Evolutionary conservation across 108 stramenopile species (phyloP), one percentile per base, ranked within the genome.

Genomic region (Epithemia pelagica): DNA sequence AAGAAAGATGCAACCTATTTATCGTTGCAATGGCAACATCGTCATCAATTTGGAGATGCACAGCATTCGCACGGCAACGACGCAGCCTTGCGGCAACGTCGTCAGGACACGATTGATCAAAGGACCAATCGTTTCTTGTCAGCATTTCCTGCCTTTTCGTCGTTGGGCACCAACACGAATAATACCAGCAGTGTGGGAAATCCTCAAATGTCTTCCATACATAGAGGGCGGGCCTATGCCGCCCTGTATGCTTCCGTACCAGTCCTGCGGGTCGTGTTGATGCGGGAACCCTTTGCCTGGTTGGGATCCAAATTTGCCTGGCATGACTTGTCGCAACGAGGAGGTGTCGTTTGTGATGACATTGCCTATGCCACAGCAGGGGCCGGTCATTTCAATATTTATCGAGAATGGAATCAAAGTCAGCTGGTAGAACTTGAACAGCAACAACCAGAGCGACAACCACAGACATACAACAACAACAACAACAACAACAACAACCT

Each of bases 221-320:
- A 15, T 46, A 5, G 15, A 21, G 33, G 26, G 10, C 58, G 20
- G 30, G 57, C 69, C 33, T 79, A 64, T 55, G 64, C 78, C 21
- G 65, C 74, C 19, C 23, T 79, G 18, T 79, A 79, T 64, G 74
- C 78, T 1, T 61, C 66, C 31, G 27, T 79, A 30, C 78, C 78
- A 25, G 51, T 75, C 10, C 74, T 60, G 1, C 76, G 79, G 15
- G 54, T 59, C 30, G 69, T 67, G 2, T 26, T 81, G 65, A n/a
- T 81, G 26, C 70, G 79, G 30, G 79, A 81, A 30, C 79, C 79
- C 2, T 81, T 46, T 28, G 59, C 73, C 23, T 81, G 69, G 73
- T 59, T 81, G 2, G 55, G 70, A 21, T 75, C 74, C 19, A 63
- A 69, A 33, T 81, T 65, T 30, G 76, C 74, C 67, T 81, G 79